A percentile compares a stretch with the other conserved stretches of the same genome.
Evolutionary conservation across 768 basidiomycete genomes (phyloP).

Genomic region (Kwoniella pini): DNA sequence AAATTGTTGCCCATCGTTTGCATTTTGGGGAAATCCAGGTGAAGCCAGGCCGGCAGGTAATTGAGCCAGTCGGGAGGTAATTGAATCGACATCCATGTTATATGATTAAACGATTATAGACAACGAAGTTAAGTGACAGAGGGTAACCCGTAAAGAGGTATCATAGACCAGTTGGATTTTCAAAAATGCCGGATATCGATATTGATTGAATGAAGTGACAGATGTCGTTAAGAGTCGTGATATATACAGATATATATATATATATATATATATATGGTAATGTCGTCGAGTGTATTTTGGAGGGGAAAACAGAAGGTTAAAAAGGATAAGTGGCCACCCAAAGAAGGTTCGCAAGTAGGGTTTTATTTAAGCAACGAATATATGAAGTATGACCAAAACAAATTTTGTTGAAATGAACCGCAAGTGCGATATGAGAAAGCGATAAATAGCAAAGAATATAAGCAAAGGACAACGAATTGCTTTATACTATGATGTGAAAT

Average conservation of each 20-base stretch:
- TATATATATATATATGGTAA: no score
- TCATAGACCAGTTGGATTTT: not conserved
- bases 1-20: conserved; percentile 3
- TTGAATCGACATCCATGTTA: conserved; percentile 13
- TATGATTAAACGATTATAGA: not conserved
- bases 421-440: no score
- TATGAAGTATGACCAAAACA: no score
- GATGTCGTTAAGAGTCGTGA: not conserved
- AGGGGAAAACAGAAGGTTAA: no score
- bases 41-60: conserved; percentile 15
- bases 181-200: conserved; percentile 6
- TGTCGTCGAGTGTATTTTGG: no score
- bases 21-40: conserved; percentile 13
- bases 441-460: no score
- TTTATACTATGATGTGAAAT: no score
- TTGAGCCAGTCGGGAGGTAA: conserved; percentile 8
- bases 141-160: not conserved
- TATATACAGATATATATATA: not conserved
- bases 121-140: not conserved
- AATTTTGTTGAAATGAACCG: not conserved
- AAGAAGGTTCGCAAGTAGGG: not conserved
- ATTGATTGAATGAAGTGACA: not conserved
- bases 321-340: not conserved
- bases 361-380: not conserved
- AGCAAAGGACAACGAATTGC: no score